Percentiles rank a stretch among this genome's conserved stretches.
Conservation (phyloP, 345 rosid genomes). For the Ceriops decandra region DNA sequence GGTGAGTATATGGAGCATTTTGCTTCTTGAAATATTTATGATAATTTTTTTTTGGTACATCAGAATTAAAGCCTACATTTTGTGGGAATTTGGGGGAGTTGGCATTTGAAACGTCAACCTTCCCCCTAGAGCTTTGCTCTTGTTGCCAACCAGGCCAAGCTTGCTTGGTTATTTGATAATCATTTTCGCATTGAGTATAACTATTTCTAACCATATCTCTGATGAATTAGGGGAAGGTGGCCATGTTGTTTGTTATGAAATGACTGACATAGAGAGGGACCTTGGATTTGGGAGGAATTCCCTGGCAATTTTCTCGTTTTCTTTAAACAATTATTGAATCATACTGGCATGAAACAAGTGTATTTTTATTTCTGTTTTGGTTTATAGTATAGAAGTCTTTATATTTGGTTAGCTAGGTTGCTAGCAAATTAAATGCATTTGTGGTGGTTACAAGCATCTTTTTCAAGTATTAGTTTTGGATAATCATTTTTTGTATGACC, state of each 20-base stretch:
- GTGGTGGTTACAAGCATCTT: not conserved
- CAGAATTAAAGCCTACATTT: too few relatives aligned
- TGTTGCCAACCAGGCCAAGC: too few relatives aligned
- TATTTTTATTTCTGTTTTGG: too few relatives aligned
- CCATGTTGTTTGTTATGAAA: conserved; percentile 80
- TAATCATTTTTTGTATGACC: too few relatives aligned
- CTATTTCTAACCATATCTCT: conserved; percentile 22
- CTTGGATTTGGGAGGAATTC: conserved; percentile 93
- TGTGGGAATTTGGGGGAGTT: too few relatives aligned
- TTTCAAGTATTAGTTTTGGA: too few relatives aligned
- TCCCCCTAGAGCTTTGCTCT: too few relatives aligned
- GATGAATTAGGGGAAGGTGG: conserved; percentile 75
- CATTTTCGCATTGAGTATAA: not conserved
- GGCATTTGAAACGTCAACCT: too few relatives aligned
- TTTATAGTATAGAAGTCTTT: too few relatives aligned
- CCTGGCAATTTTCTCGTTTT: conserved; percentile 49
- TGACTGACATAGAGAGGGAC: conserved; percentile 72
- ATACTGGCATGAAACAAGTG: not conserved
- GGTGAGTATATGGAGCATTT: conserved; percentile 38
- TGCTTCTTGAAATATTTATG: not conserved
- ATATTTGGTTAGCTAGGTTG: too few relatives aligned
- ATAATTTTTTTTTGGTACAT: too few relatives aligned
- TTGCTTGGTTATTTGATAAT: not conserved
- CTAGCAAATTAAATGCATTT: not conserved
- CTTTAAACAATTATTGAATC: conserved; percentile 4